These are phyloP conservation scores for Geranium brycei DNA, from an alignment of 345 rosid species.

Conservation along the genomic window DNA sequence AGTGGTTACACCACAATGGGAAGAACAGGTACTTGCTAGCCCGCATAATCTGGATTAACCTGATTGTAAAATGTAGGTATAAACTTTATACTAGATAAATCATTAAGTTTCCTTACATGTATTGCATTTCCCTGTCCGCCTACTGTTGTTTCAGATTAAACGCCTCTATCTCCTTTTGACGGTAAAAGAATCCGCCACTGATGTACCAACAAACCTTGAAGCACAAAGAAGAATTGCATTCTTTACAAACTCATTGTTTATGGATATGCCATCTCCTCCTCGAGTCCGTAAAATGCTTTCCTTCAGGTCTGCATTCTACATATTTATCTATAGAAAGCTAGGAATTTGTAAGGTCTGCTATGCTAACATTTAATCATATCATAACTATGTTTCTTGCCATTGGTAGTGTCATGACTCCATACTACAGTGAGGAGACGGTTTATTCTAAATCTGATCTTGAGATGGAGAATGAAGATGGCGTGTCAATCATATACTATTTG, in stretches of 20 bases:
- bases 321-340: too few species aligned
- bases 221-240: conserved; percentile 91
- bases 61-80: too few species aligned
- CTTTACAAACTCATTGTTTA: conserved; percentile 83
- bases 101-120: conserved; percentile 2
- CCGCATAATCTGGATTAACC: background rate
- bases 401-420: conserved; percentile 87
- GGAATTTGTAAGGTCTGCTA: background rate
- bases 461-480: conserved; percentile 94
- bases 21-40: conserved; percentile 57
- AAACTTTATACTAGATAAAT: background rate
- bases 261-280: conserved; percentile 98
- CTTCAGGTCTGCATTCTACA: conserved; percentile 39
- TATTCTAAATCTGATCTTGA: conserved; percentile 85
- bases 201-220: conserved; percentile 90
- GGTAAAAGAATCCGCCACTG: conserved; percentile 78
- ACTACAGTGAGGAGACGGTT: conserved; percentile 94
- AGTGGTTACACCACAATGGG: conserved; percentile 63
- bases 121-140: conserved; percentile 2
- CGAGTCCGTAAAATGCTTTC: conserved; percentile 89
- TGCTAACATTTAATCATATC: background rate
- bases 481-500: conserved; percentile 84
- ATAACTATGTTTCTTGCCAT: conserved; percentile 11
- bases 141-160: conserved; percentile 43
- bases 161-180: conserved; percentile 89